Conservation (phyloP, 371 early-diverging fungal species). For the Circinella umbellata region DNA sequence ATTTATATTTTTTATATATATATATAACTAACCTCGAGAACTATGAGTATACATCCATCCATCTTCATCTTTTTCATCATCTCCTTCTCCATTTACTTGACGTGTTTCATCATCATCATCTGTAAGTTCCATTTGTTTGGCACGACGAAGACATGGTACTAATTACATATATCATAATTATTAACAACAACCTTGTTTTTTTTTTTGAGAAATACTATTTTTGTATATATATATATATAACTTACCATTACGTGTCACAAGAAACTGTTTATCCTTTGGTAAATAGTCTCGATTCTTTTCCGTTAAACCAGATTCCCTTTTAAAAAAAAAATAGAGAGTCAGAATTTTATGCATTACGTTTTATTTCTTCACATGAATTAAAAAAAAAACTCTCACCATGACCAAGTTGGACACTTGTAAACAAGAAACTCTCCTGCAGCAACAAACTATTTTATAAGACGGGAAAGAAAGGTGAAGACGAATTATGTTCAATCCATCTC, state of each 20-base stretch:
- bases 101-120: slow-evolving; percentile 66
- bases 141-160: slow-evolving; percentile 92
- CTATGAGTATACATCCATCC: slow-evolving; percentile 89
- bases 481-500: background rate
- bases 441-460: slow-evolving; percentile 71
- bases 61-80: slow-evolving; percentile 67
- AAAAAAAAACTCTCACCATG: slow-evolving; percentile 65
- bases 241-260: slow-evolving; percentile 91
- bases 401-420: slow-evolving; percentile 98
- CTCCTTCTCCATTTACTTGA: slow-evolving; percentile 28
- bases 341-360: background rate
- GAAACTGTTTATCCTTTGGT: slow-evolving; percentile 92
- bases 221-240: background rate
- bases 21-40: slow-evolving; percentile 27
- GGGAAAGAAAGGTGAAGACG: background rate
- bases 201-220: too few species aligned
- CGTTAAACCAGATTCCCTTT: slow-evolving; percentile 83
- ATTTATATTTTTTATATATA: background rate
- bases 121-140: slow-evolving; percentile 84
- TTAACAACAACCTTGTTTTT: too few species aligned
- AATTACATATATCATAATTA: background rate
- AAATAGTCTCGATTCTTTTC: slow-evolving; percentile 89
- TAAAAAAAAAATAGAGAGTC: background rate
- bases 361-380: background rate
- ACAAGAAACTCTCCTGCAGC: slow-evolving; percentile 97